phyloP scores from a whole-genome alignment of 768 basidiomycete genomes.

The Rhizopogon rudus region DNA sequence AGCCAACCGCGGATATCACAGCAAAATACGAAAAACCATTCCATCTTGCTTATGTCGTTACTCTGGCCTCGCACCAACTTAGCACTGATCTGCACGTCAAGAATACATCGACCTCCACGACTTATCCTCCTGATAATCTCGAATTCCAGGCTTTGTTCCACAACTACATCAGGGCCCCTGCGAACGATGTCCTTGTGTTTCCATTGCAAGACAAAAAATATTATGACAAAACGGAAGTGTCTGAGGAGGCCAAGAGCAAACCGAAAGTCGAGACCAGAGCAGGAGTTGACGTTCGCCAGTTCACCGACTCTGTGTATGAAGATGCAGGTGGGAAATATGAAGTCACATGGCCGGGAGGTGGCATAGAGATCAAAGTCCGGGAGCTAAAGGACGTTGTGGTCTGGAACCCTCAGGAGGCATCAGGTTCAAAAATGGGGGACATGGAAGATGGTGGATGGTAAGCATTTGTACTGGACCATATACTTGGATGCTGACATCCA shows the following conservation, averaged over 20 bases:
- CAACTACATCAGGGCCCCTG: slow-evolving; percentile 74
- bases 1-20: slow-evolving; percentile 53
- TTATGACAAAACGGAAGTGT: slow-evolving; percentile 75
- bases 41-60: slow-evolving; percentile 76
- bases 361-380: slow-evolving; percentile 45
- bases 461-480: slow-evolving; percentile 15
- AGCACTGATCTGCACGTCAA: slow-evolving; percentile 77
- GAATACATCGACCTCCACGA: slow-evolving; percentile 51
- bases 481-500: slow-evolving; percentile 3
- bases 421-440: slow-evolving; percentile 72
- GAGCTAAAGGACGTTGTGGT: slow-evolving; percentile 79
- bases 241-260: slow-evolving; percentile 40
- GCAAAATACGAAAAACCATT: slow-evolving; percentile 61
- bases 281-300: slow-evolving; percentile 59
- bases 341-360: slow-evolving; percentile 55
- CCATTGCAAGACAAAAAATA: slow-evolving; percentile 63
- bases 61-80: slow-evolving; percentile 67
- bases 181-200: slow-evolving; percentile 52
- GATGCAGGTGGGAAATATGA: slow-evolving; percentile 51
- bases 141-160: slow-evolving; percentile 94
- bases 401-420: slow-evolving; percentile 85
- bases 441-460: slow-evolving; percentile 91
- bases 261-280: slow-evolving; percentile 56
- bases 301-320: slow-evolving; percentile 78
- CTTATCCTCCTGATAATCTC: slow-evolving; percentile 39